Base-by-base conservation (phyloP, 768 basidiomycete species). In the Trametes coccinea region DNA sequence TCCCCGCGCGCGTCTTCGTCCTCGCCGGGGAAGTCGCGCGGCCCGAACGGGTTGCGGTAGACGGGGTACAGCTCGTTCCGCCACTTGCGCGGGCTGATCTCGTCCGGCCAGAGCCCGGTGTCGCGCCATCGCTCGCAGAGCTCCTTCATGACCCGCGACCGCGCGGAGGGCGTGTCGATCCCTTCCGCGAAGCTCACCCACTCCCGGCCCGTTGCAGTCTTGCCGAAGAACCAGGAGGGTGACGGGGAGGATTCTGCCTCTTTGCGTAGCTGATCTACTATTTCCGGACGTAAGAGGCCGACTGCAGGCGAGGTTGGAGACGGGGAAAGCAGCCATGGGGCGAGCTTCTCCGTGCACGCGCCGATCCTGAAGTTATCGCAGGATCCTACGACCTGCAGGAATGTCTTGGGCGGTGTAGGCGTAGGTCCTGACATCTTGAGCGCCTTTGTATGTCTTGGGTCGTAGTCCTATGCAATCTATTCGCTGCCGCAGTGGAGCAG, bases 61-160 rank as follows among this genome's bases (percentile, higher is more conserved):
- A 90, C 76, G 27, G 90, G 81, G 69, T 97, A 98, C 71, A 84
- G 74, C 78, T 99, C 97, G 59, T 81, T 78, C 47, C 95, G 79
- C 95, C 96, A 98, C 58, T 94, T 90, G 64, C 73, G 79, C 14
- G 84, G 85, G 4, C 89, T 88, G 71, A 92, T 89, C 33, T 86
- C 78, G 54, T 86, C 82, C 16, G 80, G 68, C 66, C 88, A 91
- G 31, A 84, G 68, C 6, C 80, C 84, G 4, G 72, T 76, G 68
- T 90, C 87, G 45, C 89, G 82, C 92, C 92, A 94, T 46, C 84
- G 80, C 71, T 86, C 84, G 71, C 88, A 90, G 16, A 93, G 73
- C 64, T 82, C 84, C 62, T 78, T 80, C 79, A 93, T 82, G 8
- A 78, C 82, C 1, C 72, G 76, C 6, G 85, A 87, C 45, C 92